A percentile compares a stretch with the other conserved stretches of the same genome.
These are phyloP conservation scores for Vanrija pseudolonga DNA, from an alignment of 1,284 basidiomycete species.

Conservation along the genomic window DNA sequence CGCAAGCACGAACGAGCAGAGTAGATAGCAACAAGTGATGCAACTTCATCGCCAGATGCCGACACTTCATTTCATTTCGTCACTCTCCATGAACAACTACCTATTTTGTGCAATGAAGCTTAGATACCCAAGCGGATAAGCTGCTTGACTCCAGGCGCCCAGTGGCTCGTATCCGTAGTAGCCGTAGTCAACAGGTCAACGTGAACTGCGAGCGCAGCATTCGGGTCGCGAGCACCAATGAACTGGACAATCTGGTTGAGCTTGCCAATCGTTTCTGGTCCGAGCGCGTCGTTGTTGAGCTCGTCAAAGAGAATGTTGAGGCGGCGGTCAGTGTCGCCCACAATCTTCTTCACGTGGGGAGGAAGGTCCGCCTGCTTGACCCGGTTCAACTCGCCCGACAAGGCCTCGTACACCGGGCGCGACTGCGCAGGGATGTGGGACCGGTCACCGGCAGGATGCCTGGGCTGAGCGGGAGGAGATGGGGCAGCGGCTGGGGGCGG, in stretches of 20 bases:
- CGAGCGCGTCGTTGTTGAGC: conserved; percentile 83
- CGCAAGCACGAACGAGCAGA: too few relatives aligned
- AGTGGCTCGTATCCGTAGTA: conserved; percentile 75
- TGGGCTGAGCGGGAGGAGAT: conserved; percentile 26
- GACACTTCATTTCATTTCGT: conserved; percentile 1
- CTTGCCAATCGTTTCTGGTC: conserved; percentile 65
- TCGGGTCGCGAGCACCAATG: conserved; percentile 67
- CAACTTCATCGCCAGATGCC: too few relatives aligned
- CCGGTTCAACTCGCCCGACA: conserved; percentile 60
- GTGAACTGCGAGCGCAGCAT: conserved; percentile 68
- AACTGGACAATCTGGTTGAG: conserved; percentile 65
- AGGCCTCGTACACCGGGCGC: conserved; percentile 64
- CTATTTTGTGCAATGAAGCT: not conserved
- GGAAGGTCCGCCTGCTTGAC: conserved; percentile 65
- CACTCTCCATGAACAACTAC: not conserved
- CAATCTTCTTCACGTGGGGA: conserved; percentile 68
- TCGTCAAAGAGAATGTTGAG: conserved; percentile 84
- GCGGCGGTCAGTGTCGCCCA: conserved; percentile 83
- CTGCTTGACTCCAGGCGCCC: conserved; percentile 84
- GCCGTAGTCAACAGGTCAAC: conserved; percentile 72
- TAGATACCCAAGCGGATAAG: conserved; percentile 49
- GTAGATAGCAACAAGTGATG: too few relatives aligned
- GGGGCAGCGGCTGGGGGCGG: conserved; percentile 7
- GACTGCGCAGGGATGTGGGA: conserved; percentile 77
- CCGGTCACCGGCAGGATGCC: conserved; percentile 83